Percentiles rank a stretch among this genome's conserved stretches.
phyloP scores from a whole-genome alignment of 1,139 yeast genomes.

The Blastobotrys elegans region DNA sequence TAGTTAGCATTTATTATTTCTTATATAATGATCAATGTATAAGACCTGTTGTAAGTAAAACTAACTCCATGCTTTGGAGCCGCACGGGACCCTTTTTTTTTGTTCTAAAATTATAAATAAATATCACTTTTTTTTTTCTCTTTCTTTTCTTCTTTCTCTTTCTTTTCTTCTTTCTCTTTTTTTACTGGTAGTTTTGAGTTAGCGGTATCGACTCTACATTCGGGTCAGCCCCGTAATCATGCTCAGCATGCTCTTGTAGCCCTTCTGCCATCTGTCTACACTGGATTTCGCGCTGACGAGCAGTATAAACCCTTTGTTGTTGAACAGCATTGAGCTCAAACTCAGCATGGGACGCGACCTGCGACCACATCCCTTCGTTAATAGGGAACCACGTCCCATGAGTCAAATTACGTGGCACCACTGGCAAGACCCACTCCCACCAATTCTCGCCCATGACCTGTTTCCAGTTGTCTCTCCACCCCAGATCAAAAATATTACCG shows the following conservation, averaged over 20 bases:
- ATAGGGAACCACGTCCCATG: slow-evolving; percentile 33
- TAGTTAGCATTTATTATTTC: too few relatives aligned
- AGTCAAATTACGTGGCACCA: slow-evolving; percentile 27
- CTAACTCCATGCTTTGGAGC: too few relatives aligned
- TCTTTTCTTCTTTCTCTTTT: neutral
- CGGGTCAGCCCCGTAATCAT: neutral
- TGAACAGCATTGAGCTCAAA: slow-evolving; percentile 19
- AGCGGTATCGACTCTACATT: slow-evolving; percentile 11
- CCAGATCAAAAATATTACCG: slow-evolving; percentile 75
- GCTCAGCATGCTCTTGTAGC: neutral
- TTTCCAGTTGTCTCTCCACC: slow-evolving; percentile 54
- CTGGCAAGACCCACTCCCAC: slow-evolving; percentile 70
- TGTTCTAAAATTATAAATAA: too few relatives aligned
- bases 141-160: neutral
- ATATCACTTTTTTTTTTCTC: too few relatives aligned
- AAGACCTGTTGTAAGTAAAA: too few relatives aligned
- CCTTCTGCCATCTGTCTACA: slow-evolving; percentile 5
- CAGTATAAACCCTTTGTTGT: slow-evolving; percentile 12
- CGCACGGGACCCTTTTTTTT: too few relatives aligned
- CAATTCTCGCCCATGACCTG: slow-evolving; percentile 66
- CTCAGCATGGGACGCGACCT: slow-evolving; percentile 31
- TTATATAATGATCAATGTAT: too few relatives aligned
- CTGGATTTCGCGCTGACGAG: slow-evolving; percentile 13
- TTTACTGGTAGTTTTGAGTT: slow-evolving; percentile 1
- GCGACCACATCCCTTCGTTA: slow-evolving; percentile 27